A percentile compares a stretch with the other conserved stretches of the same genome.
phyloP scores from a whole-genome alignment of 1,284 basidiomycete species.

The Apiotrichum laibachii region DNA sequence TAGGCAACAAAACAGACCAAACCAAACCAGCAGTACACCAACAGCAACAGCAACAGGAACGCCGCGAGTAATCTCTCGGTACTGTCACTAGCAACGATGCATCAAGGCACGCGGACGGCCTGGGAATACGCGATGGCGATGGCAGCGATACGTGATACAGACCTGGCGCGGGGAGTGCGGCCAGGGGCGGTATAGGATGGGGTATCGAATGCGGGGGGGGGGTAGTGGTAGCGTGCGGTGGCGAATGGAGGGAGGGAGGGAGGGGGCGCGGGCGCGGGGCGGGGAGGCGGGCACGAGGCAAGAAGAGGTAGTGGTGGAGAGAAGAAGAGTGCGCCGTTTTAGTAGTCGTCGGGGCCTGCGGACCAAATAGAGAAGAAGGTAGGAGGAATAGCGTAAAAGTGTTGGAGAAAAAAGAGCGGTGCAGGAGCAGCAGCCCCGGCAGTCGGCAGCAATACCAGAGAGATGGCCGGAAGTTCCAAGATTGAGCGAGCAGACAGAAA shows the following conservation, averaged over 20 bases:
- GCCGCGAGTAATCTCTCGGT: no score
- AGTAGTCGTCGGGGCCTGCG: no score
- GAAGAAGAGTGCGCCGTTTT: no score
- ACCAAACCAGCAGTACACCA: no score
- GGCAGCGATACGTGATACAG: constrained; percentile 9
- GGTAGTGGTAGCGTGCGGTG: not conserved
- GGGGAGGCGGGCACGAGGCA: no score
- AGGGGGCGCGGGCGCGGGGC: no score
- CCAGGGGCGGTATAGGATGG: constrained; percentile 2
- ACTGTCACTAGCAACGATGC: not conserved
- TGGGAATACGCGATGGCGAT: constrained; percentile 3
- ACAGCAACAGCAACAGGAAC: no score
- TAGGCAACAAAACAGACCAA: not conserved
- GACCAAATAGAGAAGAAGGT: no score
- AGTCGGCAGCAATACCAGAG: not conserved
- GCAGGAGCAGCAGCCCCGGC: not conserved
- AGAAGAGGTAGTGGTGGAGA: no score
- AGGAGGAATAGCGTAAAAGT: not conserved
- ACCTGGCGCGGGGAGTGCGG: not conserved
- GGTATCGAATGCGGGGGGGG: constrained; percentile 11
- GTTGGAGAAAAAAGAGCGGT: not conserved
- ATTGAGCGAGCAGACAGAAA: not conserved
- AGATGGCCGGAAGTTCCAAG: not conserved
- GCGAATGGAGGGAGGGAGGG: not conserved
- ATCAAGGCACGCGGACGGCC: not conserved